Base-by-base conservation (phyloP, 371 early-diverging fungal genomes). In the Rhizopus stolonifer region DNA sequence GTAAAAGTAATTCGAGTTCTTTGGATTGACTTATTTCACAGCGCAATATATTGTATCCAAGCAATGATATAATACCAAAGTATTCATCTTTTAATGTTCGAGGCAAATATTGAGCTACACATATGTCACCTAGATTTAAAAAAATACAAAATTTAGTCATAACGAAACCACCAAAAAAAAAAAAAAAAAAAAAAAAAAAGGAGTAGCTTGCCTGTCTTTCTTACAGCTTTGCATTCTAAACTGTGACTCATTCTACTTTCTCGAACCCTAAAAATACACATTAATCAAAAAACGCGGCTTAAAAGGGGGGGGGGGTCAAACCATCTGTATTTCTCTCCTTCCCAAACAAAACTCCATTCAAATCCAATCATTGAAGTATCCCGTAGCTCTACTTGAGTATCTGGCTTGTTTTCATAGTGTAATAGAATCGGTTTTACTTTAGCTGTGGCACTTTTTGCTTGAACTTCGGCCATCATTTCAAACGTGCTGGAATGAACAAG, bases 321-420 rank as follows among this genome's bases (percentile, higher is more conserved):
- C 77, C 77, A 76, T 52, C 52, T 60, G 32, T 66, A 68, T 43
- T 59, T 62, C 22, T 76, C 61, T 22, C 59, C 61, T 58, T 72
- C 67, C 77, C 77, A 76, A 42, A 64, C 58, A 66, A 76, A 76
- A 11, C 33, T 50, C 77, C 77, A 76, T 56, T 76, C 77, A 45
- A 76, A 72, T 4, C 72, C 67, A 25, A 76, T 49, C 9, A 56
- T 52, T 38, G 70, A 58, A 2, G 72, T 58, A 9, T 70, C 72
- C 4, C 58, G 51, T 2, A 73, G 45, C 9, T 63, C 52, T 15
- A 67, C 58, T 6, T 51, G 38, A 1, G 22, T 43, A 51, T 51
- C 59, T 4, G 19, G 31, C 10, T 54, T 42, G 21, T 64, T 55
- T 24, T 61, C 52, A n/a, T 49, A 40, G 18, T 69, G 67, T 17